These are phyloP conservation scores for Peterozyma xylosa DNA, from an alignment of 805 yeast species.

Conservation along the genomic window DNA sequence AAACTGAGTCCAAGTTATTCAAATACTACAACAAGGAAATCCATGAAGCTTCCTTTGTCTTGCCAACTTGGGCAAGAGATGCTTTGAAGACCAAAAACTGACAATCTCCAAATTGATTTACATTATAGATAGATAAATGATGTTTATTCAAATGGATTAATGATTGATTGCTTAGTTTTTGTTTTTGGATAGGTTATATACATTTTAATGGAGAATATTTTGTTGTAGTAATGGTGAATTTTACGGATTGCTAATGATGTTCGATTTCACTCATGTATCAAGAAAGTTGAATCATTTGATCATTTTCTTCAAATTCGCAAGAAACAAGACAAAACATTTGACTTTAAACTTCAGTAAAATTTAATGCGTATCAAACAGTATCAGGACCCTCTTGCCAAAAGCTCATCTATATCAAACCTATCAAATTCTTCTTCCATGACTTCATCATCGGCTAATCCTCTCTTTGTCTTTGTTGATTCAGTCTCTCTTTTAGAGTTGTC, in stretches of 20 bases:
- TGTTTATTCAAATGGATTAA: not conserved
- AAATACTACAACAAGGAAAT: conserved; percentile 60
- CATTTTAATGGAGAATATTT: not conserved
- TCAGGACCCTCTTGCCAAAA: conserved; percentile 1
- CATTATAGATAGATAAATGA: not conserved
- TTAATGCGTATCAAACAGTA: not conserved
- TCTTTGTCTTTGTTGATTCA: not conserved
- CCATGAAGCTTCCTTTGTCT: conserved; percentile 66
- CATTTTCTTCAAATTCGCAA: no score
- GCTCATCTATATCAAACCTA: conserved; percentile 5
- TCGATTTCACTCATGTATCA: no score
- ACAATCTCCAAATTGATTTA: conserved; percentile 1
- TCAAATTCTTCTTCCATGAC: conserved; percentile 1
- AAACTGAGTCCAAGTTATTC: conserved; percentile 41
- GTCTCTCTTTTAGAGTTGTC: not conserved
- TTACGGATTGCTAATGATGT: no score
- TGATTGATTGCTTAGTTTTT: not conserved
- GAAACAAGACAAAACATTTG: not conserved
- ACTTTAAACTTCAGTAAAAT: not conserved
- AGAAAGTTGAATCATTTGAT: no score
- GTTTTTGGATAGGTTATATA: not conserved
- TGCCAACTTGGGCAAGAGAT: conserved; percentile 72
- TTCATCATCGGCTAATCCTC: conserved; percentile 1
- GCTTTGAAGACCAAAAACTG: conserved; percentile 13
- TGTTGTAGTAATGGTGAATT: not conserved